Base-by-base conservation (phyloP, 139 green algal genomes). In the Chlorella sp. region DNA sequence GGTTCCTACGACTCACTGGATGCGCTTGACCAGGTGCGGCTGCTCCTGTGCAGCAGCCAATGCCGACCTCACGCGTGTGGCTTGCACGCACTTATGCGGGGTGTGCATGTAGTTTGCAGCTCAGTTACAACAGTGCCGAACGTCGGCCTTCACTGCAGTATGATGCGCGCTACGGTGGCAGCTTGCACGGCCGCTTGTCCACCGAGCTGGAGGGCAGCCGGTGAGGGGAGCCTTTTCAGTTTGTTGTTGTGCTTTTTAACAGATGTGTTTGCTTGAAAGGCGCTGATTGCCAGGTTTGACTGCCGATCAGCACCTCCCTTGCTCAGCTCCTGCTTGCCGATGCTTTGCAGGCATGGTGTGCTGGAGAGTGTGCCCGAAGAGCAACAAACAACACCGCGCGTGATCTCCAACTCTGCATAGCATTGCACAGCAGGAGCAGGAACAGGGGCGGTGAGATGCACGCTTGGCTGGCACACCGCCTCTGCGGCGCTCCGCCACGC, bases 361-460 rank as follows among this genome's bases (percentile, higher is more conserved):
- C 70, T 78, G 39, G 70, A 56, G 21, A 78, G 70, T 32, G 70
- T 78, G 70, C 39, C 70, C 0, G 70, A 78, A 26, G 70, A 78
- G 81, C 65, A 95, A 78, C 71, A 98, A 78, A n/a, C n/a, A n/a
- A n/a, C n/a, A 23, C 96, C 96, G 70, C 94, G 87, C 87, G 98
- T 98, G 60, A 94, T 81, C 87, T 98, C 95, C 81, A 98, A 88
- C 30, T 89, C 75, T 36, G 86, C 30, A n/a, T n/a, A n/a, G n/a
- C n/a, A 3, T 13, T 0, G 30, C 30, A 3, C 13, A 1, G 30
- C 26, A 69, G 26, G n/a, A 47, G 25, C 67, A 73, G 1, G 34
- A 34, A 16, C 32, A 38, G 26, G 64, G 34, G 34, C 4, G 4
- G n/a, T 21, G 20, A 67, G 17, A 67, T n/a, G 60, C 25, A n/a